Conservation (phyloP, 805 yeast genomes). For the Suhomyces prunicola region DNA sequence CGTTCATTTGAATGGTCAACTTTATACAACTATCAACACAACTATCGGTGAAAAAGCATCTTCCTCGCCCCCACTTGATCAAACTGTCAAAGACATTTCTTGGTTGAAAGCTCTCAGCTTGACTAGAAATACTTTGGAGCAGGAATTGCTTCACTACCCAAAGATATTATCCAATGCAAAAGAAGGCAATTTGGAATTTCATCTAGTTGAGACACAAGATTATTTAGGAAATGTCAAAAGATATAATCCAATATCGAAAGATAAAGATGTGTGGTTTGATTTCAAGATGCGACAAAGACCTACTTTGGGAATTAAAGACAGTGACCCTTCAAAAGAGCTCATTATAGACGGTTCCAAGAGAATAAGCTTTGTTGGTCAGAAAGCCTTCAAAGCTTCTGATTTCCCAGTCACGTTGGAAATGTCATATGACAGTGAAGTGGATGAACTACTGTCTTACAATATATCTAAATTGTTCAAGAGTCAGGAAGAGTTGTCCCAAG, state of each 20-base stretch:
- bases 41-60: slow-evolving; percentile 15
- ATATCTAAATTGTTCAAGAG: slow-evolving; percentile 23
- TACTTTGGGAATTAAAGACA: slow-evolving; percentile 18
- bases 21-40: slow-evolving; percentile 19
- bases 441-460: background rate
- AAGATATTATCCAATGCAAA: slow-evolving; percentile 14
- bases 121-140: slow-evolving; percentile 34
- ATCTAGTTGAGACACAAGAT: slow-evolving; percentile 31
- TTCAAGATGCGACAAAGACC: slow-evolving; percentile 28
- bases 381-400: slow-evolving; percentile 29
- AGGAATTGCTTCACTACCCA: slow-evolving; percentile 30
- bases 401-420: slow-evolving; percentile 44
- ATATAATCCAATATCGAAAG: slow-evolving; percentile 37
- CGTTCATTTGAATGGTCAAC: slow-evolving; percentile 24
- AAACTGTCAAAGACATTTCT: slow-evolving; percentile 34
- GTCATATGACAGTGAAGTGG: background rate
- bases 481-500: slow-evolving; percentile 23
- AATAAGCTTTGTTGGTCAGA: slow-evolving; percentile 9
- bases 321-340: slow-evolving; percentile 18
- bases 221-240: slow-evolving; percentile 28
- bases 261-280: slow-evolving; percentile 31
- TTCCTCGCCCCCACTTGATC: background rate
- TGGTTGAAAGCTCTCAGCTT: slow-evolving; percentile 21
- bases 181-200: slow-evolving; percentile 31
- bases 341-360: slow-evolving; percentile 28